Conservation (phyloP, 2,329 filamentous ascomycete genomes). For the Colletotrichum australisinense region DNA sequence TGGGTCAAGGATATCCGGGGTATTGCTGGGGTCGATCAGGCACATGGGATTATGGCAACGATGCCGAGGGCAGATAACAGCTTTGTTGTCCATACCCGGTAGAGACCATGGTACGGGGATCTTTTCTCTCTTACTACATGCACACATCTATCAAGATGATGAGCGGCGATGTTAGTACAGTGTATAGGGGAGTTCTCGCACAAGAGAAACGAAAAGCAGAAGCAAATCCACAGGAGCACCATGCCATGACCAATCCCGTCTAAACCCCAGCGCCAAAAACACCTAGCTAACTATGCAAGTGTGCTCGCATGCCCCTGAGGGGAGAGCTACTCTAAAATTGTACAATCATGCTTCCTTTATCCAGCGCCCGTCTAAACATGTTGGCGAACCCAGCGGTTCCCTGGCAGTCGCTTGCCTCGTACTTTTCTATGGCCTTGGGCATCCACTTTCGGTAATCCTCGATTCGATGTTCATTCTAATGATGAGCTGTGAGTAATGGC, state of each 20-base stretch:
- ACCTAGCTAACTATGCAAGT: slow-evolving; percentile 4
- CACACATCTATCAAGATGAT: background rate
- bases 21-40: background rate
- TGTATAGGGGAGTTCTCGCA: background rate
- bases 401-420: slow-evolving; percentile 63
- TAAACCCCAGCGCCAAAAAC: background rate
- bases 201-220: background rate
- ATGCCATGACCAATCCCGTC: background rate
- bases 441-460: slow-evolving; percentile 74
- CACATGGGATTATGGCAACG: background rate
- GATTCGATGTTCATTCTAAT: slow-evolving; percentile 70
- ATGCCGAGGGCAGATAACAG: background rate
- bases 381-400: slow-evolving; percentile 64
- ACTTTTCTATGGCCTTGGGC: slow-evolving; percentile 66
- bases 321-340: slow-evolving; percentile 18
- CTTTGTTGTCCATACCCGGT: background rate
- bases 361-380: slow-evolving; percentile 61
- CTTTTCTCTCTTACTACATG: background rate
- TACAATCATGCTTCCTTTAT: slow-evolving; percentile 47
- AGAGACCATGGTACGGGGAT: background rate
- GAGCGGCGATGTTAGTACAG: background rate
- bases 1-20: background rate
- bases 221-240: background rate
- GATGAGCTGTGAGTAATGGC: background rate
- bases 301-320: background rate